Base-by-base conservation (phyloP, 2,329 filamentous ascomycete genomes). In the Thelonectria olida region DNA sequence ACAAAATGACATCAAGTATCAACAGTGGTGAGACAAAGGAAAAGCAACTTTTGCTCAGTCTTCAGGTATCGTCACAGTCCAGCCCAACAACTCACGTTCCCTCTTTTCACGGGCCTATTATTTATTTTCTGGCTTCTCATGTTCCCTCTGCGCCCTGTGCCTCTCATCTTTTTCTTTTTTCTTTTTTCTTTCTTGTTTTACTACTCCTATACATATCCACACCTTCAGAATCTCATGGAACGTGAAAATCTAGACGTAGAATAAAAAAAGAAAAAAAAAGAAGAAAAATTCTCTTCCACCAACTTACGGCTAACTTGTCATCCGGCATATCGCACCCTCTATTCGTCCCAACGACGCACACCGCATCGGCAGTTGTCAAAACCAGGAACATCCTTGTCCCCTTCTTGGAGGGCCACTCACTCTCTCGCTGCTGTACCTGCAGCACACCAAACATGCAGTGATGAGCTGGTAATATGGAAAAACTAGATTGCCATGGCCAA, bases 111-210 rank as follows among this genome's bases (percentile, higher is more conserved):
- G n/a, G n/a, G n/a, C n/a, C n/a, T n/a, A n/a, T n/a, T n/a, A n/a
- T n/a, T n/a, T 42, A 22, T 36, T 38, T 39, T 39, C 47, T 58
- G 28, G 39, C 39, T 48, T 53, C 47, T 52, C 48, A 47, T 47
- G 22, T 52, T 44, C 17, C 27, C 48, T 45, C 17, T 15, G 42
- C 23, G 7, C 38, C 36, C 54, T 45, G 47, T 51, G 36, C 45
- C 36, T 38, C 17, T 31, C 28, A 4, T 34, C 7, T 38, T 19
- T 17, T 39, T 17, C n/a, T n/a, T n/a, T n/a, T n/a, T n/a, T n/a
- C n/a, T n/a, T n/a, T n/a, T n/a, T n/a, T n/a, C n/a, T n/a, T n/a
- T n/a, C n/a, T n/a, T n/a, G n/a, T n/a, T n/a, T n/a, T n/a, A n/a
- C n/a, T n/a, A n/a, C n/a, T n/a, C n/a, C n/a, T n/a, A 7, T 39